A percentile compares a stretch with the other conserved stretches of the same genome.
Conservation (phyloP, 257 asterid genomes). For the Jacaranda copaia region DNA sequence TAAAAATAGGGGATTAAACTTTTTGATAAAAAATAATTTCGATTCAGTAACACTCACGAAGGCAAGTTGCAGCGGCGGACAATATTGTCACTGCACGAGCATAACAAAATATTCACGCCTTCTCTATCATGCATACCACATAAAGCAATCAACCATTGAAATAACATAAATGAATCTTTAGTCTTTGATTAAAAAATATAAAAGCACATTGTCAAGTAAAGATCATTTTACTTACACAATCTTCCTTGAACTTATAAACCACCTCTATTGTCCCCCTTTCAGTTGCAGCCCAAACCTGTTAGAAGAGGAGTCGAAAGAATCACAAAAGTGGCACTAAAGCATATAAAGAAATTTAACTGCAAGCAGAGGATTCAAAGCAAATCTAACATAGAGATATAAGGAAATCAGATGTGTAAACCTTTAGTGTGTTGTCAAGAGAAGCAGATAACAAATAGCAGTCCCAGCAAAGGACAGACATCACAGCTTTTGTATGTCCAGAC, state of each 20-base stretch:
- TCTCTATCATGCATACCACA: constrained; percentile 53
- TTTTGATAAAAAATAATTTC: background rate
- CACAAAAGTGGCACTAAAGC: background rate
- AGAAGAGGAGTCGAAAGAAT: background rate
- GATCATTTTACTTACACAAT: constrained; percentile 43
- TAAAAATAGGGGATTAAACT: background rate
- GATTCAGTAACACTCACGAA: constrained; percentile 42
- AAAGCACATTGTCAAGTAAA: background rate
- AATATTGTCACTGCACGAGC: constrained; percentile 50
- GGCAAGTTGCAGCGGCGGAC: constrained; percentile 62
- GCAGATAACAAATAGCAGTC: constrained; percentile 58
- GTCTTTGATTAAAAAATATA: background rate
- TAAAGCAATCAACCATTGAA: constrained; percentile 53
- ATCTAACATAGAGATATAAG: background rate
- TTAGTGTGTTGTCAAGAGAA: constrained; percentile 66
- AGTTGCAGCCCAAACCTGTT: constrained; percentile 48
- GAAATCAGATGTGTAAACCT: constrained; percentile 42
- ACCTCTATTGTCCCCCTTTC: constrained; percentile 55
- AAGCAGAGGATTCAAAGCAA: too few relatives aligned
- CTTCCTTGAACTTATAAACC: constrained; percentile 43
- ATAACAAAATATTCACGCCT: constrained; percentile 50
- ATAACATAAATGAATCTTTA: background rate
- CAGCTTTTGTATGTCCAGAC: constrained; percentile 54
- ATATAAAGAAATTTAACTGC: background rate
- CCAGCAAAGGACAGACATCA: constrained; percentile 66